These are phyloP conservation scores for Mortierella polycephala DNA, from an alignment of 371 early-diverging fungal species.

Conservation along the genomic window DNA sequence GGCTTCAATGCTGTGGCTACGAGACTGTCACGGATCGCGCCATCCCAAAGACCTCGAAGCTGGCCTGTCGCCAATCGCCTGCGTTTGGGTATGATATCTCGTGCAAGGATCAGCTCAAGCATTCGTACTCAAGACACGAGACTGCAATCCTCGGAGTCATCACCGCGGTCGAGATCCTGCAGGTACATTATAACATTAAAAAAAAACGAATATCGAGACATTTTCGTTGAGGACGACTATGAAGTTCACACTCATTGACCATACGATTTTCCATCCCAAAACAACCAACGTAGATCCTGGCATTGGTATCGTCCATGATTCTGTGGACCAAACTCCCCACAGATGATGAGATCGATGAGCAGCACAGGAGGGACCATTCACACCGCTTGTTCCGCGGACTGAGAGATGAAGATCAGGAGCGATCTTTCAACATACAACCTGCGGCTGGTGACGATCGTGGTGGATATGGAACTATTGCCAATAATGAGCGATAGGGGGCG, in stretches of 20 bases:
- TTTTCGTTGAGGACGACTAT: background rate
- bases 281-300: conserved; percentile 13
- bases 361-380: conserved; percentile 21
- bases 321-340: conserved; percentile 13
- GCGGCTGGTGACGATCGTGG: background rate
- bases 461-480: conserved; percentile 5
- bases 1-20: conserved; percentile 37
- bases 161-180: conserved; percentile 16
- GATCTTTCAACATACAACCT: background rate
- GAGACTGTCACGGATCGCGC: conserved; percentile 27
- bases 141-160: conserved; percentile 3
- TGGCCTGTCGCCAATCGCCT: conserved; percentile 25
- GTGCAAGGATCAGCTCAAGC: conserved; percentile 24
- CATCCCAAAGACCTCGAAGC: conserved; percentile 24
- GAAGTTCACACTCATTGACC: background rate
- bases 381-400: conserved; percentile 23
- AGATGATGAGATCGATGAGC: conserved; percentile 16
- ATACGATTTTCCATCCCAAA: background rate
- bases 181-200: conserved; percentile 10
- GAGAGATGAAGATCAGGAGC: conserved; percentile 17
- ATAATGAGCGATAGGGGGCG: background rate
- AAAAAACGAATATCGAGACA: background rate
- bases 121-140: conserved; percentile 13
- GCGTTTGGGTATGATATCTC: conserved; percentile 31
- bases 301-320: conserved; percentile 10